These are phyloP conservation scores for Kodamaea fungicola DNA, from an alignment of 1,139 yeast species.

Conservation along the genomic window DNA sequence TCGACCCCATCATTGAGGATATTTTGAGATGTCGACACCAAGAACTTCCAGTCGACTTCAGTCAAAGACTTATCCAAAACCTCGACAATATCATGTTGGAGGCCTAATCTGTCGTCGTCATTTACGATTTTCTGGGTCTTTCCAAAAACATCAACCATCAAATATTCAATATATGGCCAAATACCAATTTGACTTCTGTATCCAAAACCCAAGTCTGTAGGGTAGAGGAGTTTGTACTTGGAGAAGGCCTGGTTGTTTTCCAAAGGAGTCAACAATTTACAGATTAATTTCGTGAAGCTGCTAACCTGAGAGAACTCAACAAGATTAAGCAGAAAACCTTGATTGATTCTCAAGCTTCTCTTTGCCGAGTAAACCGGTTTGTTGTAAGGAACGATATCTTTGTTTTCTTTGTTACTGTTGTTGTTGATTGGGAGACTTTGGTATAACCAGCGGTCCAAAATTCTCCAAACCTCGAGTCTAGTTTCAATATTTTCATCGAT, in stretches of 20 bases:
- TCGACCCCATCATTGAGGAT: slow-evolving; percentile 17
- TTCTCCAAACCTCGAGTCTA: slow-evolving; percentile 61
- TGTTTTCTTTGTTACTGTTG: slow-evolving; percentile 8
- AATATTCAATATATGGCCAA: slow-evolving; percentile 77
- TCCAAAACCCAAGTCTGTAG: slow-evolving; percentile 58
- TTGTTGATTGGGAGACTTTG: slow-evolving; percentile 24
- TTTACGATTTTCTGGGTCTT: slow-evolving; percentile 28
- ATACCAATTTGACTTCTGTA: slow-evolving; percentile 63
- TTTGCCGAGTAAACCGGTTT: slow-evolving; percentile 20
- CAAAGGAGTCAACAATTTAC: slow-evolving; percentile 22
- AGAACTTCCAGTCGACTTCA: slow-evolving; percentile 62
- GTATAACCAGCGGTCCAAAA: slow-evolving; percentile 73
- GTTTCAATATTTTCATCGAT: slow-evolving; percentile 33
- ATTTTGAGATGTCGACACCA: slow-evolving; percentile 32
- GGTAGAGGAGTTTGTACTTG: slow-evolving; percentile 50
- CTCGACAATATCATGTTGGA: slow-evolving; percentile 54
- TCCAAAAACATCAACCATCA: slow-evolving; percentile 63
- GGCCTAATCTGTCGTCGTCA: slow-evolving; percentile 37
- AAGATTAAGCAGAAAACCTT: slow-evolving; percentile 32
- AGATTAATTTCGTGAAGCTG: slow-evolving; percentile 59
- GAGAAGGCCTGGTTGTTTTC: slow-evolving; percentile 31
- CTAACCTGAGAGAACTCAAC: slow-evolving; percentile 50
- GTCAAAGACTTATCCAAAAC: slow-evolving; percentile 52
- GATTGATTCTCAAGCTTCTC: slow-evolving; percentile 29
- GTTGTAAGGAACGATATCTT: slow-evolving; percentile 10